A percentile compares a stretch with the other conserved stretches of the same genome.
Conservation (phyloP, 78 protist genomes). For the Dictyostelium brefeldianum region DNA sequence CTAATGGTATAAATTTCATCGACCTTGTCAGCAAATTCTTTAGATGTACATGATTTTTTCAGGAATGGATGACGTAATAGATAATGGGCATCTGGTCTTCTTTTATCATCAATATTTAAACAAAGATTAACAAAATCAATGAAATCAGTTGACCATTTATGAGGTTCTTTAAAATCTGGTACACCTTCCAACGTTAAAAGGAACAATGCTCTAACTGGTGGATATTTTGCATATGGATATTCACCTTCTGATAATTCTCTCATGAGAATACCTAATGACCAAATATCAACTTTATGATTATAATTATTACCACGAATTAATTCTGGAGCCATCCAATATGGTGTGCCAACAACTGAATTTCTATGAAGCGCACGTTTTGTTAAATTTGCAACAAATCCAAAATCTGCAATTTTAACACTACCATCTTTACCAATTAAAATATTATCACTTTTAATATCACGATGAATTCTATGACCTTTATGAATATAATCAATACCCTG, state of each 20-base stretch:
- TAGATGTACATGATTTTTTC: constrained; percentile 45
- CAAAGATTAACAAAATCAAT: constrained; percentile 77
- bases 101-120: constrained; percentile 56
- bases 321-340: constrained; percentile 95
- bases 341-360: constrained; percentile 90
- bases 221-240: constrained; percentile 79
- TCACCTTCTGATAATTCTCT: constrained; percentile 84
- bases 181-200: constrained; percentile 84
- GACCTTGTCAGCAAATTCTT: constrained; percentile 54
- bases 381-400: constrained; percentile 87
- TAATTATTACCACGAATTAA: constrained; percentile 65
- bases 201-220: constrained; percentile 85
- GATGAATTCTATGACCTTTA: constrained; percentile 79
- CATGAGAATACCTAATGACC: constrained; percentile 83
- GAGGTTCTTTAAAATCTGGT: constrained; percentile 85
- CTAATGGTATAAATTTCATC: constrained; percentile 38
- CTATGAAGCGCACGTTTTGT: constrained; percentile 54
- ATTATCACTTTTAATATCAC: constrained; percentile 90
- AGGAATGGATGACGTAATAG: constrained; percentile 55
- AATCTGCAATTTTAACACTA: constrained; percentile 80
- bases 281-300: constrained; percentile 82
- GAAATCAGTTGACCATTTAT: constrained; percentile 69
- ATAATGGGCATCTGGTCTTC: constrained; percentile 80
- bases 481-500: constrained; percentile 85
- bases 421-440: constrained; percentile 80